Evolutionary conservation across 805 yeast species (phyloP).

Genomic region (Myxozyma nipponensis): DNA sequence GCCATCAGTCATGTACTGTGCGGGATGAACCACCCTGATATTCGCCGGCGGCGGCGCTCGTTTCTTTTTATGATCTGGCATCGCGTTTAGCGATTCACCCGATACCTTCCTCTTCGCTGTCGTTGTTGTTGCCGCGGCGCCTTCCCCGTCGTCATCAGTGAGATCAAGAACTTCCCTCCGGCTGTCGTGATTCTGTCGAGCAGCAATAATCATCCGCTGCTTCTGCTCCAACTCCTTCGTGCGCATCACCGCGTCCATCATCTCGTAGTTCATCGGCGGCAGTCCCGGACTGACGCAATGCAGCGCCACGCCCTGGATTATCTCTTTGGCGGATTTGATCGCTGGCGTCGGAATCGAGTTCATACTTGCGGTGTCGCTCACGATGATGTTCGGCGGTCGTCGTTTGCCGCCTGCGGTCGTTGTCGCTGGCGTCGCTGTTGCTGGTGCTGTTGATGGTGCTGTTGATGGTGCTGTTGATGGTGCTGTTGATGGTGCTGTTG

Average conservation of each 20-base stretch:
- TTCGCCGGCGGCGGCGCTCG: constrained; percentile 17
- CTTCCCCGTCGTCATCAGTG: not conserved
- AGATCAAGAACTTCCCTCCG: not conserved
- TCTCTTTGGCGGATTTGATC: constrained; percentile 30
- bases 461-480: not conserved
- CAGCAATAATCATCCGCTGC: constrained; percentile 31
- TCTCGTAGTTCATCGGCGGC: constrained; percentile 24
- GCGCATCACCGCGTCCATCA: constrained; percentile 24
- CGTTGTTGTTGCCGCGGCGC: not conserved
- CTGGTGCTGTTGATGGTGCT: not conserved
- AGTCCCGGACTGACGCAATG: constrained; percentile 34
- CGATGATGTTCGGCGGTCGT: constrained; percentile 1
- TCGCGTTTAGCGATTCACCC: not conserved
- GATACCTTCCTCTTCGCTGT: not conserved
- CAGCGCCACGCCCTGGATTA: constrained; percentile 34
- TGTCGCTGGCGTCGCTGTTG: too few relatives aligned
- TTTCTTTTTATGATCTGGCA: not conserved
- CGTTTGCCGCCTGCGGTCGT: not conserved
- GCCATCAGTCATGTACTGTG: constrained; percentile 12
- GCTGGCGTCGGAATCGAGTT: not conserved
- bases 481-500: not conserved
- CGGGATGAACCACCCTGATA: constrained; percentile 16
- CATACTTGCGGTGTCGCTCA: constrained; percentile 12
- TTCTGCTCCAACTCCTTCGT: constrained; percentile 29
- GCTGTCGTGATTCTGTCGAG: not conserved